Percentiles rank a stretch among this genome's conserved stretches.
These are phyloP conservation scores for Arabidopsis lyrata DNA, from an alignment of 441 rosid genomes.

Conservation along the genomic window DNA sequence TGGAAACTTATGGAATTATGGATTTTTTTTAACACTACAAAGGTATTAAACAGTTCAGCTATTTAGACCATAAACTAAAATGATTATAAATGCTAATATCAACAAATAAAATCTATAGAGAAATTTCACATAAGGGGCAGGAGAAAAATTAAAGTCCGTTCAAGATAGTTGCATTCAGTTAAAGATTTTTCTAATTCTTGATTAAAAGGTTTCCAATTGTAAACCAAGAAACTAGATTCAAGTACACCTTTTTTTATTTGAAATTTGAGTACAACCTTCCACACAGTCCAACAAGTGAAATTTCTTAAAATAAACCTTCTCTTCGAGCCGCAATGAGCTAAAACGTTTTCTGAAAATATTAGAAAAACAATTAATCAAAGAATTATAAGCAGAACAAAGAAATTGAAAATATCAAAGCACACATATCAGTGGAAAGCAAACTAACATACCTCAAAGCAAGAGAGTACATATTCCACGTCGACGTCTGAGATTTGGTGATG, in stretches of 20 bases:
- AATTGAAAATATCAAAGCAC: background rate
- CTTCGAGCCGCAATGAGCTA: slow-evolving; percentile 20
- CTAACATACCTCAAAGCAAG: slow-evolving; percentile 68
- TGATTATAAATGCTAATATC: too few species aligned
- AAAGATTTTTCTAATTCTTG: too few species aligned
- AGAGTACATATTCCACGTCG: slow-evolving; percentile 73
- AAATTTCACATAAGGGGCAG: too few species aligned
- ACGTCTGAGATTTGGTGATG: slow-evolving; percentile 86
- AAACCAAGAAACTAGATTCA: slow-evolving; percentile 26
- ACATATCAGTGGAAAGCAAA: slow-evolving; percentile 7
- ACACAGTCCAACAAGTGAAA: slow-evolving; percentile 28
- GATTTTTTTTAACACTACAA: too few species aligned
- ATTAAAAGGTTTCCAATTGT: background rate
- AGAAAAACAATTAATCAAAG: background rate
- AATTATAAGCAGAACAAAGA: background rate
- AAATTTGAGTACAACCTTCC: slow-evolving; percentile 7
- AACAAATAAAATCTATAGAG: too few species aligned
- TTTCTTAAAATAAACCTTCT: slow-evolving; percentile 3
- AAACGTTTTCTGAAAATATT: slow-evolving; percentile 33
- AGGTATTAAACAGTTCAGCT: too few species aligned
- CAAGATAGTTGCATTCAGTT: too few species aligned
- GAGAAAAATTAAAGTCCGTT: too few species aligned
- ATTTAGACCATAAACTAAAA: too few species aligned
- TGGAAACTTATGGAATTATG: too few species aligned
- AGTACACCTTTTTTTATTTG: background rate